Percentiles rank a stretch among this genome's conserved stretches.
These are phyloP conservation scores for Populus hybrid DNA, from an alignment of 441 rosid genomes.

Conservation along the genomic window DNA sequence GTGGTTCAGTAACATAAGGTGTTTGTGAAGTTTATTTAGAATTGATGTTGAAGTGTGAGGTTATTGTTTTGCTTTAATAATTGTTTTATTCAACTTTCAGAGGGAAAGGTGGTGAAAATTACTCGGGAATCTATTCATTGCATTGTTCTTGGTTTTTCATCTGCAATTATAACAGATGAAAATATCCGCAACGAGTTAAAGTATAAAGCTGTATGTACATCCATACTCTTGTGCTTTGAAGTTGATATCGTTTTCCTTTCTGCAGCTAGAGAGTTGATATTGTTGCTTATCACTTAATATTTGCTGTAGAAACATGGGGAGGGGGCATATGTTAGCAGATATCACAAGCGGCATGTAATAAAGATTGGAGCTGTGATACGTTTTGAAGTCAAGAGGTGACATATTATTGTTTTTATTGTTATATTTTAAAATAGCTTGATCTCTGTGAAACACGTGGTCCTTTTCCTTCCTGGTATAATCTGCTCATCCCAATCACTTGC, in stretches of 20 bases:
- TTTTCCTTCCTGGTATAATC: neutral
- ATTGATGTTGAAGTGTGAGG: neutral
- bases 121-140: slow-evolving; percentile 65
- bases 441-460: neutral
- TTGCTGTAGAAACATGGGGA: slow-evolving; percentile 49
- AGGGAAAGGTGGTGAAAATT: slow-evolving; percentile 70
- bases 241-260: neutral
- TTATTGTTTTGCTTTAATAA: neutral
- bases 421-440: neutral
- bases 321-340: slow-evolving; percentile 51
- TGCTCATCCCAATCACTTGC: neutral
- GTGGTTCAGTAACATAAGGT: neutral
- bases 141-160: slow-evolving; percentile 81
- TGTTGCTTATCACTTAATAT: neutral
- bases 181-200: slow-evolving; percentile 69
- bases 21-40: neutral
- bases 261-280: neutral
- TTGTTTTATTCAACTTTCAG: slow-evolving; percentile 32
- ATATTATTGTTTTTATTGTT: neutral
- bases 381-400: slow-evolving; percentile 74
- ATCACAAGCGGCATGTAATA: slow-evolving; percentile 52
- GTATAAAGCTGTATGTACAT: slow-evolving; percentile 47
- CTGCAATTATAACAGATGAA: slow-evolving; percentile 56
- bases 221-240: neutral
- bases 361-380: slow-evolving; percentile 68